phyloP scores from a whole-genome alignment of 2,329 filamentous ascomycete species.

The Chalara sp. region DNA sequence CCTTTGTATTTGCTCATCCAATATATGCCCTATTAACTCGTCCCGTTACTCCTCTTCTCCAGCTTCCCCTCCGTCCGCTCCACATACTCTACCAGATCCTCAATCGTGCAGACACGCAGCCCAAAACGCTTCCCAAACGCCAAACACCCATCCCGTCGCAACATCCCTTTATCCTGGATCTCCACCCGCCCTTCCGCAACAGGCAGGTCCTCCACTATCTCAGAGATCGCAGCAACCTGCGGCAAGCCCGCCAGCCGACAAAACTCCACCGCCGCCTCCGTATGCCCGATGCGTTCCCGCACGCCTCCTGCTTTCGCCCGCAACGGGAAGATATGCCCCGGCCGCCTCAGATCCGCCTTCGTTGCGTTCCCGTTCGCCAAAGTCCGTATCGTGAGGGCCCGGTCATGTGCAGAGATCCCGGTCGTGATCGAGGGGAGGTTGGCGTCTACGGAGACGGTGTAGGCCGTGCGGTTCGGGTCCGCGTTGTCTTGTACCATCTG shows the following conservation, averaged over 20 bases:
- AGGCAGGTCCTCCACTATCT: slow-evolving; percentile 80
- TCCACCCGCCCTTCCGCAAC: slow-evolving; percentile 62
- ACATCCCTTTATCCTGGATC: slow-evolving; percentile 71
- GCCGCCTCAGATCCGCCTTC: slow-evolving; percentile 62
- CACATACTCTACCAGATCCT: slow-evolving; percentile 69
- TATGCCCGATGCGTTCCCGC: slow-evolving; percentile 74
- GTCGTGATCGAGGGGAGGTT: slow-evolving; percentile 68
- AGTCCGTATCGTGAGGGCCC: slow-evolving; percentile 70
- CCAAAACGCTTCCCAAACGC: slow-evolving; percentile 84
- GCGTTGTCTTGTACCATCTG: slow-evolving; percentile 75
- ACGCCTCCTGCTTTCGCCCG: slow-evolving; percentile 75
- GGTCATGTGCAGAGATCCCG: slow-evolving; percentile 84
- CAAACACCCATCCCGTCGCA: slow-evolving; percentile 82
- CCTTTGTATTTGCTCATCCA: too few relatives aligned
- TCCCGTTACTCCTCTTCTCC: slow-evolving; percentile 16
- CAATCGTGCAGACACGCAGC: slow-evolving; percentile 91
- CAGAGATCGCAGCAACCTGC: slow-evolving; percentile 77
- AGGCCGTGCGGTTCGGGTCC: slow-evolving; percentile 86
- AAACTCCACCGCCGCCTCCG: slow-evolving; percentile 88
- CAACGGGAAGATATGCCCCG: slow-evolving; percentile 86
- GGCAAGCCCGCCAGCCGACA: slow-evolving; percentile 76
- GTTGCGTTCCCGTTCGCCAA: slow-evolving; percentile 59
- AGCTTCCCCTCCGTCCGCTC: slow-evolving; percentile 25
- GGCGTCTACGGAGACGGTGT: slow-evolving; percentile 84
- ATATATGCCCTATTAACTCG: not conserved